A percentile compares a stretch with the other conserved stretches of the same genome.
phyloP scores from a whole-genome alignment of 164 flowering plant genomes.

The Tetracentron sinense region DNA sequence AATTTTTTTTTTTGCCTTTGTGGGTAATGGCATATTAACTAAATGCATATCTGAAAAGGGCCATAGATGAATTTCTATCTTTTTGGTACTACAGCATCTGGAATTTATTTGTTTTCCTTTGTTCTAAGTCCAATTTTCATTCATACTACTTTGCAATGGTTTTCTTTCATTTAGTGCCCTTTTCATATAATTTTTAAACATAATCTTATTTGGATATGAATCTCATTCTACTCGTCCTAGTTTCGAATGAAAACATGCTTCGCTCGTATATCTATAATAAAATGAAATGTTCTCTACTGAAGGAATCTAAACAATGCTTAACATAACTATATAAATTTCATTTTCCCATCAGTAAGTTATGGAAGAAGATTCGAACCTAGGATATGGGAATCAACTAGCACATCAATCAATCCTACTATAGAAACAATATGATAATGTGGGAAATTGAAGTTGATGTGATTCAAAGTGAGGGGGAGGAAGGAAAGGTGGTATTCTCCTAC shows the following conservation, averaged over 20 bases:
- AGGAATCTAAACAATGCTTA: too few relatives aligned
- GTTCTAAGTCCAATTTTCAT: too few relatives aligned
- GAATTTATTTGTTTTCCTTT: too few relatives aligned
- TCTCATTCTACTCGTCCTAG: too few relatives aligned
- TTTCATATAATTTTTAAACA: too few relatives aligned
- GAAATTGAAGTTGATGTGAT: not conserved
- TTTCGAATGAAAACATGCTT: too few relatives aligned
- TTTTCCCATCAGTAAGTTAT: not conserved
- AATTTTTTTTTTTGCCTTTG: not conserved
- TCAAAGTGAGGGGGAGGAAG: not conserved
- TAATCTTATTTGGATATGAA: too few relatives aligned
- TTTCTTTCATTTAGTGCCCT: too few relatives aligned
- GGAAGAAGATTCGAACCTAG: not conserved
- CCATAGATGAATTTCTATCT: not conserved
- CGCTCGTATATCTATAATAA: not conserved
- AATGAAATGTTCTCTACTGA: too few relatives aligned
- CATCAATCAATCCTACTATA: not conserved
- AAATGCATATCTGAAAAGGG: not conserved
- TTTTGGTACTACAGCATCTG: too few relatives aligned
- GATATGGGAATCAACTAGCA: slow-evolving; percentile 10
- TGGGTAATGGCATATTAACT: not conserved
- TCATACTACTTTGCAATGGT: too few relatives aligned
- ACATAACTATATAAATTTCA: not conserved
- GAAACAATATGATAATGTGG: not conserved
- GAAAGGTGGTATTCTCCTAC: not conserved